Evolutionary conservation across 768 basidiomycete genomes (phyloP).

Genomic region (Lactifluus subvellereus): DNA sequence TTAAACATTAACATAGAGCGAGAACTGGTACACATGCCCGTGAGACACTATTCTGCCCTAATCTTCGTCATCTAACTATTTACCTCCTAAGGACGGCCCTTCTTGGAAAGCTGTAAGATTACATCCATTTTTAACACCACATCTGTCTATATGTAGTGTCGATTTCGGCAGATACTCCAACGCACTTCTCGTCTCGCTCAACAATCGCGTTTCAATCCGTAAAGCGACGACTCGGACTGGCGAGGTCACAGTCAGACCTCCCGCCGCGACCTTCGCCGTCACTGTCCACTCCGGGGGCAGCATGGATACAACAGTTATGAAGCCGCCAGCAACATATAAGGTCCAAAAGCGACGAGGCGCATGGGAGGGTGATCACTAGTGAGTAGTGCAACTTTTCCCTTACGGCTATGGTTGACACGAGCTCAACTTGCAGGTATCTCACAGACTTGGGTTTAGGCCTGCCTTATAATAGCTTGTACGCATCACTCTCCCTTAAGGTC

Average conservation of each 20-base stretch:
- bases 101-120: constrained; percentile 5
- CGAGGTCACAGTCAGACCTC: not conserved
- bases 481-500: too few species aligned
- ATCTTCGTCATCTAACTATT: not conserved
- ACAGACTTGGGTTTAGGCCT: too few species aligned
- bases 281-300: too few species aligned
- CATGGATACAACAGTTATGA: not conserved
- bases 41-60: not conserved
- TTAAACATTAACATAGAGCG: not conserved
- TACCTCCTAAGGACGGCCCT: not conserved
- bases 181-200: constrained; percentile 5
- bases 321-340: not conserved
- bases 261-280: not conserved
- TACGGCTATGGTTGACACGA: too few species aligned
- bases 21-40: constrained; percentile 15
- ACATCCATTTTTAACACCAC: too few species aligned
- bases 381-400: not conserved
- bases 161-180: constrained; percentile 1
- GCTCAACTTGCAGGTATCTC: too few species aligned
- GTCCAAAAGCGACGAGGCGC: not conserved
- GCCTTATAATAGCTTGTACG: too few species aligned
- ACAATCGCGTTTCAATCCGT: constrained; percentile 10
- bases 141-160: not conserved
- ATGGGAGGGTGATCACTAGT: not conserved
- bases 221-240: too few species aligned